Evolutionary conservation across 371 early-diverging fungal genomes (phyloP).

Genomic region (Mucor velutinosus): DNA sequence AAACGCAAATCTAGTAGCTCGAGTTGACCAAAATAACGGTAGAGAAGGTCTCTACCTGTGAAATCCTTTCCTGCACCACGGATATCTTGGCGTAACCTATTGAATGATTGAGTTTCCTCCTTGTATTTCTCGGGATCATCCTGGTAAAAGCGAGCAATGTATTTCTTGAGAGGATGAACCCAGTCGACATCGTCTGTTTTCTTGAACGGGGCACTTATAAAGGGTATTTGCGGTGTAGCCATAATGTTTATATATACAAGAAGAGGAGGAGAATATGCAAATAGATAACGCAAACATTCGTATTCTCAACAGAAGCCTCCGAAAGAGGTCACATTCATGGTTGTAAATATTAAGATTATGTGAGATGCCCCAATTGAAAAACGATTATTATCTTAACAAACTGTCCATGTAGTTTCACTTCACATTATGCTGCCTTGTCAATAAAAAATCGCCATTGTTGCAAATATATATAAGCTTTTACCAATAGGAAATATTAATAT

Average conservation of each 20-base stretch:
- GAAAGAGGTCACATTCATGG: constrained; percentile 3
- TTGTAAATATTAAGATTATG: no score
- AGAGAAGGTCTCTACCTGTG: constrained; percentile 90
- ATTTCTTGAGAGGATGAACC: constrained; percentile 76
- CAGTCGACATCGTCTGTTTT: constrained; percentile 86
- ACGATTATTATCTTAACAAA: constrained; percentile 18
- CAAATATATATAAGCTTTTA: constrained; percentile 22
- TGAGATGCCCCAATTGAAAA: no score
- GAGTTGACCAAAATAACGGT: constrained; percentile 94
- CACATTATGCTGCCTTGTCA: constrained; percentile 20
- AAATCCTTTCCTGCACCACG: constrained; percentile 91
- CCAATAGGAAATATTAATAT: no score
- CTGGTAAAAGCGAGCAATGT: constrained; percentile 83
- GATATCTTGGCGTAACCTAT: constrained; percentile 93
- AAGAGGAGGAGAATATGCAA: constrained; percentile 5
- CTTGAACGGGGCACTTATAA: constrained; percentile 62
- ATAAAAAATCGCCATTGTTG: constrained; percentile 21
- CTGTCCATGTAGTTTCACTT: constrained; percentile 24
- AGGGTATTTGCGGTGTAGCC: constrained; percentile 59
- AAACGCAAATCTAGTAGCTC: constrained; percentile 94
- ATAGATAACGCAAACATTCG: neutral
- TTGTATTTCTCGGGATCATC: constrained; percentile 92
- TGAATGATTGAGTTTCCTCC: constrained; percentile 80
- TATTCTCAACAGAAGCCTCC: neutral
- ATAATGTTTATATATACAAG: constrained; percentile 20